Conservation (phyloP, 345 rosid genomes). For the Bruguiera parviflora region DNA sequence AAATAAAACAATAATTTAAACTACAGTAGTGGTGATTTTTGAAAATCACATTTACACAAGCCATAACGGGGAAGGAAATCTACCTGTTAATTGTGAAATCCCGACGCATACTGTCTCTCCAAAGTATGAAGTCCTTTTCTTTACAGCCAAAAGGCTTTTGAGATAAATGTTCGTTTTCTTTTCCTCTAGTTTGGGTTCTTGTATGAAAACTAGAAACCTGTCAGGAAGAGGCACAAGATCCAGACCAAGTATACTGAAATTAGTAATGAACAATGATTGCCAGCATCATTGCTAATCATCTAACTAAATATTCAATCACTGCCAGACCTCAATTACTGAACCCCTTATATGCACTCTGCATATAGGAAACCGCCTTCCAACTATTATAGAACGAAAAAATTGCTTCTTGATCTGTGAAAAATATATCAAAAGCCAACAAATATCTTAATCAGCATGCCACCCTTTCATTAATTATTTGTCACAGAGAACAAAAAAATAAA, state of each 20-base stretch:
- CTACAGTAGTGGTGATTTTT: too few species aligned
- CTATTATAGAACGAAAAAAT: constrained; percentile 50
- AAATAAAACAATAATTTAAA: too few species aligned
- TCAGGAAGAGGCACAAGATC: constrained; percentile 11
- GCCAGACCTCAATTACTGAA: constrained; percentile 65
- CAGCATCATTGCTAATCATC: background rate
- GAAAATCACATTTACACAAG: background rate
- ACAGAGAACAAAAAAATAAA: background rate
- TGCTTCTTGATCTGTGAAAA: constrained; percentile 44
- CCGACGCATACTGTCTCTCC: constrained; percentile 76
- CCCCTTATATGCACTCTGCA: constrained; percentile 61
- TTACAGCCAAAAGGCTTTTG: constrained; percentile 36
- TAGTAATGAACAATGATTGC: background rate
- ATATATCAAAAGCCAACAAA: constrained; percentile 9
- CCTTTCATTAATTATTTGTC: background rate
- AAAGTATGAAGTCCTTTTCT: constrained; percentile 52
- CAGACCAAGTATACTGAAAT: background rate
- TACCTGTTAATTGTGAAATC: constrained; percentile 97
- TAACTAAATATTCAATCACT: constrained; percentile 3
- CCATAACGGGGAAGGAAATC: constrained; percentile 15
- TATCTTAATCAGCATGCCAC: background rate
- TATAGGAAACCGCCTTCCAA: constrained; percentile 80
- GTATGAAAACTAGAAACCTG: constrained; percentile 93
- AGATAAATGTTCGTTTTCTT: constrained; percentile 28
- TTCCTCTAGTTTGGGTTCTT: constrained; percentile 40